Conservation (phyloP, 1,139 yeast species). For the Lodderomyces orthopsilosis region DNA sequence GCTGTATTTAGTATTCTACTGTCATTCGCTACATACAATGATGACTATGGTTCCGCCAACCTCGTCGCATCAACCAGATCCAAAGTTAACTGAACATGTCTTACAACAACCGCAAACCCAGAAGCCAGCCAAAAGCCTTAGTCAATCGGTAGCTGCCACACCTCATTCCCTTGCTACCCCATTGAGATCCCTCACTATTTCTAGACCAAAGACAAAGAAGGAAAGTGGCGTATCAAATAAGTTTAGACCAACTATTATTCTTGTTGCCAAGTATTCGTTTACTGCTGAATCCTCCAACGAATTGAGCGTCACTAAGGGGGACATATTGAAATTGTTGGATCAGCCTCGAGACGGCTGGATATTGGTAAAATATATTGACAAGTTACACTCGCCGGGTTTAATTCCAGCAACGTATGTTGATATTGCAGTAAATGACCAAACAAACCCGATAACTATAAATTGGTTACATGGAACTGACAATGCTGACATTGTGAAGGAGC, state of each 20-base stretch:
- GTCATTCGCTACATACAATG: no score
- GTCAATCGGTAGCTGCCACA: neutral
- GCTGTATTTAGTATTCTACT: no score
- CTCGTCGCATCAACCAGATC: neutral
- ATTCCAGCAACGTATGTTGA: constrained; percentile 46
- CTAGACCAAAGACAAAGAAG: constrained; percentile 11
- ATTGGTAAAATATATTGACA: constrained; percentile 41
- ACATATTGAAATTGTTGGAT: constrained; percentile 38
- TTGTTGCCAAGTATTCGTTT: constrained; percentile 39
- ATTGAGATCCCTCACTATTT: constrained; percentile 11
- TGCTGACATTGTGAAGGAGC: constrained; percentile 10
- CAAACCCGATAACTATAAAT: constrained; percentile 34
- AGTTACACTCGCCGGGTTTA: constrained; percentile 34
- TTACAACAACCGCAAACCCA: neutral
- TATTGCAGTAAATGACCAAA: constrained; percentile 41
- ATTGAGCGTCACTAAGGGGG: constrained; percentile 38
- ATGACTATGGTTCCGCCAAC: neutral
- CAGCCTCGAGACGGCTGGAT: constrained; percentile 44
- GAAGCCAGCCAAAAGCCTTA: neutral
- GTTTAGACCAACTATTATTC: constrained; percentile 31
- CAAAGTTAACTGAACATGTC: neutral
- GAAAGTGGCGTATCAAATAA: constrained; percentile 1
- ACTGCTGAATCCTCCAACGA: constrained; percentile 33
- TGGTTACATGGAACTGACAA: constrained; percentile 26
- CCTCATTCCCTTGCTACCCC: constrained; percentile 1